A percentile compares a stretch with the other conserved stretches of the same genome.
Evolutionary conservation across 176 grass and related monocot species (phyloP).

Genomic region (Avena insularis): DNA sequence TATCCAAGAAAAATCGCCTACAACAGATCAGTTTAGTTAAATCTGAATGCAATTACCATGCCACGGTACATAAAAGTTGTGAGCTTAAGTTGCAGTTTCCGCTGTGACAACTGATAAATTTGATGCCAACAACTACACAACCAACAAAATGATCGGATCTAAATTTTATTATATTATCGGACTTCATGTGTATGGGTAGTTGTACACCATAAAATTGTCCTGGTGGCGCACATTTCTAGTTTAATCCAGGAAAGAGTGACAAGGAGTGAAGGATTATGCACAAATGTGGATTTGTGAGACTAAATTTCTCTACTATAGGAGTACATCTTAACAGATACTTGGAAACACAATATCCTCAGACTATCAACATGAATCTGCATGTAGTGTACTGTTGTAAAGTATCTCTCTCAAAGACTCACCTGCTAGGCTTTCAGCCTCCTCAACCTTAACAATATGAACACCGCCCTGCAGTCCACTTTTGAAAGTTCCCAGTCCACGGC

Average conservation of each 20-base stretch:
- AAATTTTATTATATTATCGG: background rate
- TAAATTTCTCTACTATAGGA: background rate
- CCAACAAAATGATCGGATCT: background rate
- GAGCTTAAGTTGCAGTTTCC: background rate
- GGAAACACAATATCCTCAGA: constrained; percentile 13
- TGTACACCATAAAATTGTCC: background rate
- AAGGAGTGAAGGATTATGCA: background rate
- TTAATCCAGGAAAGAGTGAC: background rate
- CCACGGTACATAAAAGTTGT: background rate
- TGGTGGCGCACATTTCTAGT: background rate
- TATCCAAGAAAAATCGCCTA: constrained; percentile 1
- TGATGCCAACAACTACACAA: constrained; percentile 7
- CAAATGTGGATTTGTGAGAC: background rate
- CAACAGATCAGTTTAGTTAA: background rate
- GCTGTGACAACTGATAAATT: background rate
- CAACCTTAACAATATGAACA: constrained; percentile 97
- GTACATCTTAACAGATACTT: constrained; percentile 21
- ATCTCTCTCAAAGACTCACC: constrained; percentile 42
- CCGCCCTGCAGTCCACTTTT: constrained; percentile 97
- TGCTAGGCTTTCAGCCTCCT: constrained; percentile 80
- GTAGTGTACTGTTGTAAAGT: constrained; percentile 20
- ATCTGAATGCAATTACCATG: constrained; percentile 6
- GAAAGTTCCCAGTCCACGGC: constrained; percentile 94
- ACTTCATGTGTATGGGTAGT: background rate
- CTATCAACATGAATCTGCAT: constrained; percentile 17